A percentile compares a stretch with the other conserved stretches of the same genome.
These are phyloP conservation scores for Pyrenula massariospora DNA, from an alignment of 495 filamentous ascomycete species.

Conservation along the genomic window DNA sequence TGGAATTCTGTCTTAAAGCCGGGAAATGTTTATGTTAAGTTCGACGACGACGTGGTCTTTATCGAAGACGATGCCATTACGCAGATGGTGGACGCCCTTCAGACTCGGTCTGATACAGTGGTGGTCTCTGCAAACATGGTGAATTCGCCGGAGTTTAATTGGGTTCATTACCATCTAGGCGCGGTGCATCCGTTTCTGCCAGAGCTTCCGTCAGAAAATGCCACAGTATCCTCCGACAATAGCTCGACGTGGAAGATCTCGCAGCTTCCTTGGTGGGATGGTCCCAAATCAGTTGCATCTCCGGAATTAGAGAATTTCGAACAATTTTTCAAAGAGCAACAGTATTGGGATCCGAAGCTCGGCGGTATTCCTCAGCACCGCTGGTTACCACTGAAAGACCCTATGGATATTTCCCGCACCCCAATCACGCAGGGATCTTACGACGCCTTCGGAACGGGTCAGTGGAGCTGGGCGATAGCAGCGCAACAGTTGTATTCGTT, in stretches of 20 bases:
- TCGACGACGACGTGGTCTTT: slow-evolving; percentile 32
- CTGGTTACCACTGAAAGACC: slow-evolving; percentile 2
- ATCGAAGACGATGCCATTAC: slow-evolving; percentile 28
- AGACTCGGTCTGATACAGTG: slow-evolving; percentile 21
- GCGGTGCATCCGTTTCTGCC: slow-evolving; percentile 25
- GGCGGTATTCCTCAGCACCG: slow-evolving; percentile 5
- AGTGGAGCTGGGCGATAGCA: slow-evolving; percentile 30
- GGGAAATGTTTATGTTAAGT: slow-evolving; percentile 21
- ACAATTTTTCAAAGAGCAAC: slow-evolving; percentile 1
- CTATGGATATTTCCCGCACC: slow-evolving; percentile 16
- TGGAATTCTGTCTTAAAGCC: slow-evolving; percentile 13
- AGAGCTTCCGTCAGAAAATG: slow-evolving; percentile 13
- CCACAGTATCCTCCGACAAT: background rate
- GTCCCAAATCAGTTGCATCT: slow-evolving; percentile 1
- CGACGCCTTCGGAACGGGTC: slow-evolving; percentile 14
- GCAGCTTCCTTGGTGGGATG: slow-evolving; percentile 6
- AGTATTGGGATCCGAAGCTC: background rate
- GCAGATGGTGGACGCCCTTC: slow-evolving; percentile 22
- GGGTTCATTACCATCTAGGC: slow-evolving; percentile 24
- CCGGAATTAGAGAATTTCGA: slow-evolving; percentile 3
- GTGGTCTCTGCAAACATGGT: slow-evolving; percentile 30
- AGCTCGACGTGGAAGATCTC: slow-evolving; percentile 9
- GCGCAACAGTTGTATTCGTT: slow-evolving; percentile 38
- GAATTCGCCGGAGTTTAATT: slow-evolving; percentile 23
- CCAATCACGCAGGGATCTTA: slow-evolving; percentile 19